These are phyloP conservation scores for Striga hermonthica DNA, from an alignment of 305 asterid genomes.

Conservation along the genomic window DNA sequence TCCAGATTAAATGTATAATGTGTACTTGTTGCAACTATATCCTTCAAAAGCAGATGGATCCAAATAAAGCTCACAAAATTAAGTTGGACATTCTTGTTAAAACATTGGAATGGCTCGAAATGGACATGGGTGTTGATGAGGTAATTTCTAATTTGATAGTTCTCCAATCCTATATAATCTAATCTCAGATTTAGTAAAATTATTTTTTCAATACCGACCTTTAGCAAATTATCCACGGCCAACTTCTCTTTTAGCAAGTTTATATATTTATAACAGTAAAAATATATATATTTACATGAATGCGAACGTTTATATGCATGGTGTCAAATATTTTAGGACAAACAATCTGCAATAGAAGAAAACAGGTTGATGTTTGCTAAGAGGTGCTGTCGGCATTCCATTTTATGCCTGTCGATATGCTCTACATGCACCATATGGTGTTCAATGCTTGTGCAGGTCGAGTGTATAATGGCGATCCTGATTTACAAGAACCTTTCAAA, in stretches of 20 bases:
- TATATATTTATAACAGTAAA: background rate
- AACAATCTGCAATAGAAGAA: no score
- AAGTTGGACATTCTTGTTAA: conserved; percentile 80
- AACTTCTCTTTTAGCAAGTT: background rate
- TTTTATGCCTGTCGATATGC: no score
- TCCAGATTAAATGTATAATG: conserved; percentile 7
- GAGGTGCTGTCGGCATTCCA: no score
- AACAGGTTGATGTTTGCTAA: no score
- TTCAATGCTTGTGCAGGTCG: conserved; percentile 54
- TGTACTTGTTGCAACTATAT: conserved; percentile 47
- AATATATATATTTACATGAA: background rate
- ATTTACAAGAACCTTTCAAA: conserved; percentile 89
- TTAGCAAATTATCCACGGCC: background rate
- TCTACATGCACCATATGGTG: no score
- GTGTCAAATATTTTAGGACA: background rate
- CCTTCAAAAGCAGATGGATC: conserved; percentile 85
- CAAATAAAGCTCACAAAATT: conserved; percentile 83
- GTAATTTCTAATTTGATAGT: conserved; percentile 35
- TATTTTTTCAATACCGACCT: background rate
- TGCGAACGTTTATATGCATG: background rate
- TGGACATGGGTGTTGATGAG: conserved; percentile 90
- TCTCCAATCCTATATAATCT: conserved; percentile 10
- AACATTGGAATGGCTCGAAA: conserved; percentile 87
- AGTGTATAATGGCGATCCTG: conserved; percentile 85
- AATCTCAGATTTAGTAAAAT: background rate